Percentiles rank a stretch among this genome's conserved stretches.
Conservation (phyloP, 371 early-diverging fungal species). For the Circinella minor region DNA sequence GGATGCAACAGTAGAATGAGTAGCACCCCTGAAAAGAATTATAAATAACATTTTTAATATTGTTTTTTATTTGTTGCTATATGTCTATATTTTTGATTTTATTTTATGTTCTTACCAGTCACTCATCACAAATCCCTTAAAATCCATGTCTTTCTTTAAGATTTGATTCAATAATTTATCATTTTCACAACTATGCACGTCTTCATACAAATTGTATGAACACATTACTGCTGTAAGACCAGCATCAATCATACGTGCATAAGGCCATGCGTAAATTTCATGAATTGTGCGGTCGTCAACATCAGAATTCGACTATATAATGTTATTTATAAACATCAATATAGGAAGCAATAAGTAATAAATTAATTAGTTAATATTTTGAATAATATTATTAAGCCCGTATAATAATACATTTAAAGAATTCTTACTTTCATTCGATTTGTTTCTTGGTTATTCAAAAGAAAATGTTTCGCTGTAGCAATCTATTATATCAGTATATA, state of each 20-base stretch:
- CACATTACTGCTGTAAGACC: constrained; percentile 62
- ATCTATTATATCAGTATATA: constrained; percentile 24
- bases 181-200: constrained; percentile 56
- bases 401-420: no score
- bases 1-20: constrained; percentile 29
- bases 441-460: constrained; percentile 58
- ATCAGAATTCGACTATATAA: constrained; percentile 24
- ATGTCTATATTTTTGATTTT: no score
- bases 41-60: no score
- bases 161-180: constrained; percentile 44
- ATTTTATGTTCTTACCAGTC: no score
- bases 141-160: constrained; percentile 56
- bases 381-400: no score
- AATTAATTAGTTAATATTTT: no score
- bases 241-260: constrained; percentile 46
- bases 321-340: no score
- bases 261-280: constrained; percentile 60
- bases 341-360: no score
- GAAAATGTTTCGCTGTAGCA: constrained; percentile 61
- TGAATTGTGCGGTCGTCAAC: constrained; percentile 55
- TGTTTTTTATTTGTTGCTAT: no score
- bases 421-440: constrained; percentile 21
- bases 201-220: constrained; percentile 57
- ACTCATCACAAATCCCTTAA: constrained; percentile 47
- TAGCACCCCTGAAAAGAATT: constrained; percentile 11